Conservation (phyloP, 352 stramenopile genomes). For the Globisporangium perplexum region DNA sequence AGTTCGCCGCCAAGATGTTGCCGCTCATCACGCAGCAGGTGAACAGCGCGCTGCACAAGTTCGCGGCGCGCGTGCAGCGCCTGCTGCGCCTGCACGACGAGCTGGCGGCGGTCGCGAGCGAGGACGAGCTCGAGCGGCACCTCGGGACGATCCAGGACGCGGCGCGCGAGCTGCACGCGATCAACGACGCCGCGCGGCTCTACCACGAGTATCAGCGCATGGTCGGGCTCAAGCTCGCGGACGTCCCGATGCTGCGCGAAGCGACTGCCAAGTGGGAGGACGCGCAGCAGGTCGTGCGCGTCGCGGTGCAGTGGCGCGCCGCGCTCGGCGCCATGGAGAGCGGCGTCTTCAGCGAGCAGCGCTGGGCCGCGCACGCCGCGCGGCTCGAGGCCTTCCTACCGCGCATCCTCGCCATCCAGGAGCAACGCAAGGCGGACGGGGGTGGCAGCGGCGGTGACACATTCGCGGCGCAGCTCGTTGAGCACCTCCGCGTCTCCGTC, state of each 20-base stretch:
- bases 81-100: slow-evolving; percentile 50
- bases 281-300: slow-evolving; percentile 46
- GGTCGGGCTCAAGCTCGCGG: slow-evolving; percentile 55
- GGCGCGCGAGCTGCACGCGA: slow-evolving; percentile 32
- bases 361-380: slow-evolving; percentile 37
- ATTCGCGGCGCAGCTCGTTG: slow-evolving; percentile 39
- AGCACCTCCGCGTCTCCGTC: slow-evolving; percentile 25
- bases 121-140: slow-evolving; percentile 60
- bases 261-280: slow-evolving; percentile 41
- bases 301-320: slow-evolving; percentile 41
- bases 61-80: slow-evolving; percentile 41
- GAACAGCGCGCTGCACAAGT: slow-evolving; percentile 44
- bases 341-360: slow-evolving; percentile 60
- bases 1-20: slow-evolving; percentile 61
- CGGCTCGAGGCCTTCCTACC: slow-evolving; percentile 31
- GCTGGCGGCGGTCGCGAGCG: slow-evolving; percentile 29
- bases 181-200: slow-evolving; percentile 42
- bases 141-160: slow-evolving; percentile 45
- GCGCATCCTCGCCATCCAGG: slow-evolving; percentile 27
- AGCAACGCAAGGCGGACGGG: slow-evolving; percentile 9
- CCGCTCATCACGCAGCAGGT: slow-evolving; percentile 70
- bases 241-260: slow-evolving; percentile 42
- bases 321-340: slow-evolving; percentile 50
- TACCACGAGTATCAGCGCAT: slow-evolving; percentile 73
- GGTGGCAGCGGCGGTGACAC: not conserved